Percentiles rank a stretch among this genome's conserved stretches.
phyloP scores from a whole-genome alignment of 2,329 filamentous ascomycete genomes.

The Trichoderma sp. region DNA sequence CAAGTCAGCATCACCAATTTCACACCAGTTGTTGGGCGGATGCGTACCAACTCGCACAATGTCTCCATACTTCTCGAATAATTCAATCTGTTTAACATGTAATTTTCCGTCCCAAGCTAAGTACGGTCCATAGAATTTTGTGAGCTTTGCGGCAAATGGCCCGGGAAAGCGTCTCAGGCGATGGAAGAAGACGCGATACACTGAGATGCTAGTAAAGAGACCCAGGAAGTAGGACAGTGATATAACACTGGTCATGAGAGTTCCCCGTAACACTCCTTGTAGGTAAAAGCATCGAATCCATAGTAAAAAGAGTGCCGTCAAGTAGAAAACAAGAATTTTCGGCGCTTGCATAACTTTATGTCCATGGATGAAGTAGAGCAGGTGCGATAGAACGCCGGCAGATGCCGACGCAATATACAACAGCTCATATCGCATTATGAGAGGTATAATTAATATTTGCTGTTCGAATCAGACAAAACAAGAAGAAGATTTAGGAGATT shows the following conservation, averaged over 20 bases:
- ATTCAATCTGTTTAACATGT: background rate
- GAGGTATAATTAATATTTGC: background rate
- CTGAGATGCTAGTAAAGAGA: slow-evolving; percentile 28
- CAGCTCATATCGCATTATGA: background rate
- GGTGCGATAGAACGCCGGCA: slow-evolving; percentile 6
- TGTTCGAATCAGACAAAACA: background rate
- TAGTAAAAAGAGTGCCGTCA: background rate
- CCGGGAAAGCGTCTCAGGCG: slow-evolving; percentile 22
- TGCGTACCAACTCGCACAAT: background rate
- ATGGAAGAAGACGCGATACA: slow-evolving; percentile 26
- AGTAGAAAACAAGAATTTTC: background rate
- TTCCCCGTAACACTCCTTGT: background rate
- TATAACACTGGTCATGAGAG: background rate
- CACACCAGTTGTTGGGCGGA: accelerated
- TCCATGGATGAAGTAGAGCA: slow-evolving; percentile 13
- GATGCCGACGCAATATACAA: background rate
- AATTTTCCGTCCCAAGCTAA: background rate
- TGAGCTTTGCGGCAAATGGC: slow-evolving; percentile 18
- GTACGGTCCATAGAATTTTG: slow-evolving; percentile 20
- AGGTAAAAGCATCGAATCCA: background rate
- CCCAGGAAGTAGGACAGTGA: background rate
- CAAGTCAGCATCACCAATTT: background rate
- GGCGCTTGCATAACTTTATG: background rate
- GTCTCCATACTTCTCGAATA: background rate
- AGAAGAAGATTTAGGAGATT: background rate